Percentiles rank a stretch among this genome's conserved stretches.
Evolutionary conservation across 495 filamentous ascomycete genomes (phyloP).

Genomic region (Aspergillus asperescens): DNA sequence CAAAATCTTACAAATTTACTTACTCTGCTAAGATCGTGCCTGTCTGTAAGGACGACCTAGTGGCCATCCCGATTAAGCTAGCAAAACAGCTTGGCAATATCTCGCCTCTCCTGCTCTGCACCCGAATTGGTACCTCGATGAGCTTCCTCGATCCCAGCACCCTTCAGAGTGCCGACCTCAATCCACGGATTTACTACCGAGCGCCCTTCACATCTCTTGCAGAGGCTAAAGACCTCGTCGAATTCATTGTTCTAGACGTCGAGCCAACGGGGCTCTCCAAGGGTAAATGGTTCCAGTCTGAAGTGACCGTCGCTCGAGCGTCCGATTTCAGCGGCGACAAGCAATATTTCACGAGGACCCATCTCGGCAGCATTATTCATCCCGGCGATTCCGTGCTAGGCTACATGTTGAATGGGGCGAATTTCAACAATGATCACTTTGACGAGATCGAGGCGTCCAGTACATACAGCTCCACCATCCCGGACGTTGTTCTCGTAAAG

Average conservation of each 20-base stretch:
- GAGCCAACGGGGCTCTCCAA: slow-evolving; percentile 69
- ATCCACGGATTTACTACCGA: slow-evolving; percentile 78
- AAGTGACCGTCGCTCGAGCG: slow-evolving; percentile 80
- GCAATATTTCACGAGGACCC: slow-evolving; percentile 79
- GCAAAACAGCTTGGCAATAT: slow-evolving; percentile 85
- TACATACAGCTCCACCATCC: slow-evolving; percentile 67
- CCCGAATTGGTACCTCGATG: slow-evolving; percentile 81
- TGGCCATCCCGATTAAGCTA: slow-evolving; percentile 83
- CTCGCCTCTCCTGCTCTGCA: slow-evolving; percentile 72
- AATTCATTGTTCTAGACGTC: slow-evolving; percentile 94
- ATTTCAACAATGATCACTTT: slow-evolving; percentile 83
- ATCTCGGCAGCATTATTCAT: slow-evolving; percentile 81
- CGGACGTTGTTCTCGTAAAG: slow-evolving; percentile 93
- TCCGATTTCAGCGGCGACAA: slow-evolving; percentile 87
- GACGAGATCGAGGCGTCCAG: slow-evolving; percentile 70
- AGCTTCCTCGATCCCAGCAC: slow-evolving; percentile 88
- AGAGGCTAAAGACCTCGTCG: slow-evolving; percentile 76
- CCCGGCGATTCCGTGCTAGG: slow-evolving; percentile 89
- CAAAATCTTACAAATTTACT: slow-evolving; percentile 87
- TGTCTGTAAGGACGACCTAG: slow-evolving; percentile 93
- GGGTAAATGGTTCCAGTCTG: slow-evolving; percentile 77
- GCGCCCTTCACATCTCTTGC: slow-evolving; percentile 77
- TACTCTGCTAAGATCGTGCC: slow-evolving; percentile 83
- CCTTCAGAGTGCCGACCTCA: slow-evolving; percentile 82
- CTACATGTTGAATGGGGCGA: slow-evolving; percentile 79